These are phyloP conservation scores for Aureobasidium sp. DNA, from an alignment of 2,329 filamentous ascomycete species.

Conservation along the genomic window DNA sequence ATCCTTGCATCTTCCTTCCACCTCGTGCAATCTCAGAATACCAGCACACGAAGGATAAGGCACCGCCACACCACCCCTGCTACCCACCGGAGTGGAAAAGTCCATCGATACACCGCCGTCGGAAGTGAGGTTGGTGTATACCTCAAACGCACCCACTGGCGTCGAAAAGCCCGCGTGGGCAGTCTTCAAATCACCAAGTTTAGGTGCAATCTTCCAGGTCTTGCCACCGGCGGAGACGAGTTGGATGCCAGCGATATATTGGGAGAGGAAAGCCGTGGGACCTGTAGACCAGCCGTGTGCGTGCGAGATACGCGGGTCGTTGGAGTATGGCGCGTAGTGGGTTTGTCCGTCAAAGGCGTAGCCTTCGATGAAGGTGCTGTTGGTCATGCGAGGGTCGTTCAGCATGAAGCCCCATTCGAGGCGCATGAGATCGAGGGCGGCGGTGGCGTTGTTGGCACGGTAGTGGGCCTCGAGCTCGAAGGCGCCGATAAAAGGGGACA, in stretches of 20 bases:
- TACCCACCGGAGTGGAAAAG: constrained; percentile 12
- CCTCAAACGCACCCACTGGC: constrained; percentile 13
- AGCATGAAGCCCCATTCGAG: constrained; percentile 38
- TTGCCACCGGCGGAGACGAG: constrained; percentile 23
- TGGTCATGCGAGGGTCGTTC: constrained; percentile 36
- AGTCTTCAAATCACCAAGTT: constrained; percentile 11
- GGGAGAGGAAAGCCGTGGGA: constrained; percentile 38
- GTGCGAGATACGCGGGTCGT: constrained; percentile 32
- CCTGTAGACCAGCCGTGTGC: constrained; percentile 48
- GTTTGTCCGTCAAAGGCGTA: constrained; percentile 36
- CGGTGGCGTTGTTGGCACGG: constrained; percentile 31
- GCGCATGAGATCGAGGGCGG: constrained; percentile 38
- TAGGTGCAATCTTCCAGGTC: constrained; percentile 18
- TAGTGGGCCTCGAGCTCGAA: constrained; percentile 41
- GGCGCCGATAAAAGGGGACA: constrained; percentile 37
- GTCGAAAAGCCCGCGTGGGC: constrained; percentile 14
- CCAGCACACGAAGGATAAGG: constrained; percentile 17
- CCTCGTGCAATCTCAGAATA: constrained; percentile 12
- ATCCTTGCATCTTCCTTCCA: constrained; percentile 12
- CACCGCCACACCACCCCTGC: constrained; percentile 8
- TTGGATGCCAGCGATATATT: constrained; percentile 37
- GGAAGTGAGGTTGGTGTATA: constrained; percentile 11
- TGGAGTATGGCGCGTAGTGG: constrained; percentile 43
- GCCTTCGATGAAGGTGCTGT: constrained; percentile 38
- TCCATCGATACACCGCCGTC: constrained; percentile 6